These are phyloP conservation scores for Parachlorella kessleri DNA, from an alignment of 139 green algal genomes.

Conservation along the genomic window DNA sequence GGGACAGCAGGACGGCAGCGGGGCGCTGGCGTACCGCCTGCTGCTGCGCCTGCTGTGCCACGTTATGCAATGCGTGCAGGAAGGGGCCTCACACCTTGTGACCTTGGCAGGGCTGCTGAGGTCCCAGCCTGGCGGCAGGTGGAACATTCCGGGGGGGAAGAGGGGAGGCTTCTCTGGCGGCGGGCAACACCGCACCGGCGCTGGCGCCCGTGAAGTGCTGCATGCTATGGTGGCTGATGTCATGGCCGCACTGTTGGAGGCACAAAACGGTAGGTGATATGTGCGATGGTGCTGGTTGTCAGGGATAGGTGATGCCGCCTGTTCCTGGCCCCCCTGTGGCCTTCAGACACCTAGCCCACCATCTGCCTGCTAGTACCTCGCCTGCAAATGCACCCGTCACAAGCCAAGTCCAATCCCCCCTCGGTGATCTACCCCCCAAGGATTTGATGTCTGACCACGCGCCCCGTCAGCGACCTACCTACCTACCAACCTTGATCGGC, in stretches of 20 bases:
- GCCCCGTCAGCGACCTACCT: no score
- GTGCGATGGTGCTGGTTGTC: no score
- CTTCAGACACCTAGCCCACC: no score
- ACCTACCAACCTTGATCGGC: no score
- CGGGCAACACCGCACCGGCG: background rate
- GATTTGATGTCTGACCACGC: no score
- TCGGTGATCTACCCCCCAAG: no score
- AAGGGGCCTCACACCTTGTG: background rate
- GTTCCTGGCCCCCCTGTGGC: no score
- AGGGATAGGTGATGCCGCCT: no score
- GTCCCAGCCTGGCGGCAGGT: background rate
- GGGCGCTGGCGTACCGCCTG: background rate
- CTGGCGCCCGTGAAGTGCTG: slow-evolving; percentile 18
- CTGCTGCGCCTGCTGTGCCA: slow-evolving; percentile 15
- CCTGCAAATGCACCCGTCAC: no score
- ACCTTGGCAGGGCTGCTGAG: background rate
- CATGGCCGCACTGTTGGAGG: slow-evolving; percentile 17
- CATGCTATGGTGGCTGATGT: slow-evolving; percentile 46
- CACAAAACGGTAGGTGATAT: slow-evolving; percentile 6
- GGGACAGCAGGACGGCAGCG: no score
- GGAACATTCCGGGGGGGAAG: background rate
- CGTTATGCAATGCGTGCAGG: slow-evolving; percentile 7
- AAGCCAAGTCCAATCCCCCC: no score
- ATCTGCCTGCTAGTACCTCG: no score
- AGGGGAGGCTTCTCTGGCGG: background rate